Evolutionary conservation across 2,329 filamentous ascomycete genomes (phyloP), one percentile per base, ranked within the genome.

Genomic region (Claviceps sp.): DNA sequence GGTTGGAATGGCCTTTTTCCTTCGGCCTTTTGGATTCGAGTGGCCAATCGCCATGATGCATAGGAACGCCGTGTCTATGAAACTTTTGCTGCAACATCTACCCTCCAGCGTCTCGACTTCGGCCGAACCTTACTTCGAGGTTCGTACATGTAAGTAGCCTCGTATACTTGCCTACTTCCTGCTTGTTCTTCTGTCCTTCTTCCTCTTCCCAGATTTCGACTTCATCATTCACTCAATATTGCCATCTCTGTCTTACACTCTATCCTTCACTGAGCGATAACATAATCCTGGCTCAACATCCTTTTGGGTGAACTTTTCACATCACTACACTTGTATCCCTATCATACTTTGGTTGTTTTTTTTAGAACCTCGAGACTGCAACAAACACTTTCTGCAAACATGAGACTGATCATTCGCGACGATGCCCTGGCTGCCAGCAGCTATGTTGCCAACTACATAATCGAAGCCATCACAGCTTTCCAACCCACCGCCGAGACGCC

Each of bases 401-500:
- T 88, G 87, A 83, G 87, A 72, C 79, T 93, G 63, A 90, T 93
- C 68, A 86, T 93, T 64, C 79, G 86, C 65, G 82, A 90, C 66
- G 77, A 88, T 62, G 75, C 84, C 59, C 67, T 75, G 51, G 72
- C 76, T 56, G 85, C 85, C 52, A 87, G 86, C 62, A 74, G 76
- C 60, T 89, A 90, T 67, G 85, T 90, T 58, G 85, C 87, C 55
- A 82, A 87, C 66, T 89, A 91, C 69, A 84, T 93, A 60, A 81
- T 90, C 68, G 84, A 86, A 60, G 83, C 87, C 59, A 91, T 93
- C 73, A 86, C 84, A 61, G 71, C 79, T 55, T 93, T 89, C 69
- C 76, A 77, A 48, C 87, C 88, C 40, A 86, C 84, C 5, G 71
- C 82, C 47, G 71, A 80, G 57, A 81, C 81, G 58, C 87, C 87